Percentiles rank a stretch among this genome's conserved stretches.
Evolutionary conservation across 1,139 yeast species (phyloP).

Genomic region (Pichia sp.): DNA sequence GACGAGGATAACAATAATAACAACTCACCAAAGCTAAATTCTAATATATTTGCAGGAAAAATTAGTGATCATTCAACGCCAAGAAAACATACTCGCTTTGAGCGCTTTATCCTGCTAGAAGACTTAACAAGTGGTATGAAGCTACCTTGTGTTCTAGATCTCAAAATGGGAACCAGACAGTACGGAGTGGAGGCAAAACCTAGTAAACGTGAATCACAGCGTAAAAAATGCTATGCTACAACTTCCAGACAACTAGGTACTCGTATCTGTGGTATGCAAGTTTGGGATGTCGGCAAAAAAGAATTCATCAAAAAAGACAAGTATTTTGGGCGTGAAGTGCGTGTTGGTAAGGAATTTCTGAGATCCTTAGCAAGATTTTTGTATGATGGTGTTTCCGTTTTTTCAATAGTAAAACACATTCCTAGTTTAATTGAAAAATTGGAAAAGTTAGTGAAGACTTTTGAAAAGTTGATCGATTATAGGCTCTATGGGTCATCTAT

Average conservation of each 20-base stretch:
- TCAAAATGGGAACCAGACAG: conserved; percentile 98
- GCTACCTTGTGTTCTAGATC: conserved; percentile 85
- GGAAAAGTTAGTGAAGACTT: conserved; percentile 47
- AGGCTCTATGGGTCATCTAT: conserved; percentile 89
- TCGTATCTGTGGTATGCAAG: conserved; percentile 91
- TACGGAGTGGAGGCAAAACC: conserved; percentile 87
- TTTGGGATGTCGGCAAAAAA: conserved; percentile 48
- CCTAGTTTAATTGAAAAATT: conserved; percentile 59
- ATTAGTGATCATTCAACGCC: no score
- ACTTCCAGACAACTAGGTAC: conserved; percentile 83
- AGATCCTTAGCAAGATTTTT: conserved; percentile 67
- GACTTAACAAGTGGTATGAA: conserved; percentile 80
- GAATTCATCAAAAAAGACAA: conserved; percentile 70
- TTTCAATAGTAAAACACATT: conserved; percentile 60
- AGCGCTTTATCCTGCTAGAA: conserved; percentile 80
- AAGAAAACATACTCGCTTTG: conserved; percentile 43
- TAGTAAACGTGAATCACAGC: conserved; percentile 71
- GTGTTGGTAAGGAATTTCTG: conserved; percentile 70
- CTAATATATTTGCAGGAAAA: not conserved
- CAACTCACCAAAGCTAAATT: not conserved
- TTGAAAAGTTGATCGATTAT: conserved; percentile 60
- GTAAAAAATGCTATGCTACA: conserved; percentile 71
- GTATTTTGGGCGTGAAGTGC: conserved; percentile 80
- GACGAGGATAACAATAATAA: conserved; percentile 7
- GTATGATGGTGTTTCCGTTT: conserved; percentile 59